These are phyloP conservation scores for Suillus fuscotomentosus DNA, from an alignment of 768 basidiomycete species.

Conservation along the genomic window DNA sequence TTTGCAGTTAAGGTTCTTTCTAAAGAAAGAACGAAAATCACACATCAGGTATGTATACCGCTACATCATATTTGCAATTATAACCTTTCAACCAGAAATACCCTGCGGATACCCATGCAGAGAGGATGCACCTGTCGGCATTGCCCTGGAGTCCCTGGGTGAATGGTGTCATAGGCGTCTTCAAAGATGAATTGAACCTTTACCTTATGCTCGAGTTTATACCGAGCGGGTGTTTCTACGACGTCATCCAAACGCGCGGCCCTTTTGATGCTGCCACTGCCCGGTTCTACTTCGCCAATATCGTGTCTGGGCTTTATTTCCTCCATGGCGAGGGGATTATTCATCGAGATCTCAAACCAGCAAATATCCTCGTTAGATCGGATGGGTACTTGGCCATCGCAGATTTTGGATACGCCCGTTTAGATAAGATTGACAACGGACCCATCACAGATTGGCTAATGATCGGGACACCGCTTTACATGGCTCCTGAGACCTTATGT, in stretches of 20 bases:
- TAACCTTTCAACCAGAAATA: conserved; percentile 17
- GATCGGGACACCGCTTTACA: conserved; percentile 47
- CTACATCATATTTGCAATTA: conserved; percentile 3
- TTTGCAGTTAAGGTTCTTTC: conserved; percentile 48
- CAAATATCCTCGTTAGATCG: conserved; percentile 52
- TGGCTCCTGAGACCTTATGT: conserved; percentile 46
- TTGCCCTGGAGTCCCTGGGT: conserved; percentile 58
- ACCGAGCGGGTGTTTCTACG: conserved; percentile 42
- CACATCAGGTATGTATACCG: conserved; percentile 27
- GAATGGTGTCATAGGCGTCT: conserved; percentile 42
- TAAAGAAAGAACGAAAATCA: conserved; percentile 33
- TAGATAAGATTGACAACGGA: conserved; percentile 17
- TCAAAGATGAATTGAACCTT: conserved; percentile 45
- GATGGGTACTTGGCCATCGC: conserved; percentile 55
- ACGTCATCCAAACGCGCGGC: conserved; percentile 31
- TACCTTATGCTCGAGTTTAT: conserved; percentile 54
- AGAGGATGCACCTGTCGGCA: conserved; percentile 38
- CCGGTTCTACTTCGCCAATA: conserved; percentile 56
- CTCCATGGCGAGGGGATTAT: conserved; percentile 43
- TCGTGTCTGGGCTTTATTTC: conserved; percentile 48
- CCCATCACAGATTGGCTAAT: conserved; percentile 27
- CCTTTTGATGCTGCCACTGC: conserved; percentile 32
- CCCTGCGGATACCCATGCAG: conserved; percentile 34
- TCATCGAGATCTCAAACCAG: conserved; percentile 59
- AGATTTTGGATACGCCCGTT: conserved; percentile 47